Evolutionary conservation across 257 asterid species (phyloP), one percentile per base, ranked within the genome.

Genomic region (Gentiana macrophylla): DNA sequence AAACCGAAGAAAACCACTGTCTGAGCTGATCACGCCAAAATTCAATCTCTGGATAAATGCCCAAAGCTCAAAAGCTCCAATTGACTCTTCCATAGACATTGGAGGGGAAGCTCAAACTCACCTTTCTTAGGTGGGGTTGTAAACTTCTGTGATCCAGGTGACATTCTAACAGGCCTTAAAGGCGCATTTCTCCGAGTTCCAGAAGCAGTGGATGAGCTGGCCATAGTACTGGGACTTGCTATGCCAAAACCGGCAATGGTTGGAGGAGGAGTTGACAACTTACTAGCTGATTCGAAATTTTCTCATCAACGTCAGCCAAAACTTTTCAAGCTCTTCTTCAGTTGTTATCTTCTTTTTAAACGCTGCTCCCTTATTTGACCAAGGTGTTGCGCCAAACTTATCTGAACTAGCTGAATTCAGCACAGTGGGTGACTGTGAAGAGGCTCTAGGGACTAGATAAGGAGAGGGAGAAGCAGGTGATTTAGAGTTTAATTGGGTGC

Each of bases 41-140:
- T 76, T 86, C 96, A 64, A 91, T 81, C 64, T 79, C 76, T 15
- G 86, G 95, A 73, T 84, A 83, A 60, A 91, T 64, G 47, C 92
- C 96, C 78, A 91, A 70, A 78, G 73, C 64, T 70, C 78, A 73
- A 91, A 81, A 65, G 94, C 89, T 72, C 83, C 86, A 45, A 63
- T 68, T 11, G 95, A 82, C 71, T 91, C 96, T 75, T 86, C 96
- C 82, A 81, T 84, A 53, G 95, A 86, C 96, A 86, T 91, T 32
- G 96, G 87, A 69, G 80, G 78, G 98, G 96, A 62, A 91, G 94
- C 59, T 87, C 90, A 4, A 74, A 81, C 69, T 87, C 98, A 37
- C 96, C 98, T 75, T 87, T 91, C 80, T 82, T 86, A 6, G 98
- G 96, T 37, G 96, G 92, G 53, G 98, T 91, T 32, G 86, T 82